Conservation (phyloP, 2,329 filamentous ascomycete species). For the Xylaria sp. region DNA sequence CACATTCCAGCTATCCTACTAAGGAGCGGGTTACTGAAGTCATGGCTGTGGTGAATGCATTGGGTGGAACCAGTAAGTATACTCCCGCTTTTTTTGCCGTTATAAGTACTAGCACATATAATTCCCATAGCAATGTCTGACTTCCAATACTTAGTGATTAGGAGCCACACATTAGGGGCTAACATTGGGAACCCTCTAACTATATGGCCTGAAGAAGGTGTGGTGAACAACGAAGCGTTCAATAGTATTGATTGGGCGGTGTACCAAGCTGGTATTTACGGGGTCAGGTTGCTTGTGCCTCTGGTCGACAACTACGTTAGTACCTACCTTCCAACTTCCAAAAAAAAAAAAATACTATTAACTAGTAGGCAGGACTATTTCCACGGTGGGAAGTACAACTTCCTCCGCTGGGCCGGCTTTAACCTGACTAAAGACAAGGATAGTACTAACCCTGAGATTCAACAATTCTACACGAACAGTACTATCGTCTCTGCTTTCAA, state of each 20-base stretch:
- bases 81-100: too few species aligned
- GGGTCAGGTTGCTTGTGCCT: constrained; percentile 51
- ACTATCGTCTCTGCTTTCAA: constrained; percentile 52
- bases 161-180: constrained; percentile 53
- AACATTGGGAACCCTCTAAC: constrained; percentile 55
- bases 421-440: constrained; percentile 46
- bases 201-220: constrained; percentile 47
- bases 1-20: constrained; percentile 53
- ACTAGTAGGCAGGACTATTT: constrained; percentile 53
- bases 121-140: background rate
- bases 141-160: constrained; percentile 38
- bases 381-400: constrained; percentile 56
- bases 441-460: constrained; percentile 46
- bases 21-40: constrained; percentile 52
- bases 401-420: constrained; percentile 53
- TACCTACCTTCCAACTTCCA: background rate
- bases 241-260: constrained; percentile 55
- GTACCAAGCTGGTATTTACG: constrained; percentile 51
- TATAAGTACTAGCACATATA: constrained; percentile 40
- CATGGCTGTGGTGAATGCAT: constrained; percentile 51
- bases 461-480: constrained; percentile 54
- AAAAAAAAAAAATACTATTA: constrained; percentile 6
- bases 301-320: constrained; percentile 53
- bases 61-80: constrained; percentile 48
- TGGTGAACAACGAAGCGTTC: constrained; percentile 52